Base-by-base conservation (phyloP, 2,329 filamentous ascomycete genomes). In the Hymenoscyphus salicellus region DNA sequence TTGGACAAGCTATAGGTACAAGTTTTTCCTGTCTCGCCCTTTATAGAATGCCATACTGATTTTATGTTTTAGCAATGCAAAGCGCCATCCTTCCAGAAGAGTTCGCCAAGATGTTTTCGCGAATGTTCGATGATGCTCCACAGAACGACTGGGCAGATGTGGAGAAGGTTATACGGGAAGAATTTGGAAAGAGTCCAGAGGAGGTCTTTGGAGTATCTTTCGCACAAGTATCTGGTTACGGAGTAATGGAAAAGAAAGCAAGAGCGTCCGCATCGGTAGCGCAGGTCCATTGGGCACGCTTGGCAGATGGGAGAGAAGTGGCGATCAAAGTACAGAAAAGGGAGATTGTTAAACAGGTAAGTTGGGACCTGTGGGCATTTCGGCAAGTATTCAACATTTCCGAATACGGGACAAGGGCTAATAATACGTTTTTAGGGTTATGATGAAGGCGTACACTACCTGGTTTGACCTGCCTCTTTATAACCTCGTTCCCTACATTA, bases 121-220 rank as follows among this genome's bases (percentile, higher is more conserved):
- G 90, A 73, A 97, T 99, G 92, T 99, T 98, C 76, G 95, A 98
- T 75, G 94, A 98, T 80, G 95, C 95, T 68, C 93, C 94, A 43
- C 93, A 97, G 81, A 95, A 96, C 75, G 83, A 84, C 52, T 98
- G 93, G 93, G 84, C 82, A 69, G 91, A 94, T 60, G 89, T 97
- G 1, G 89, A 96, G 79, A 85, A 83, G 74, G 93, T 98, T 14
- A 90, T 99, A 49, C 82, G 86, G 26, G 88, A 96, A 76, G 95
- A 98, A 72, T 98, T 97, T 81, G 89, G 86, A 76, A 55, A 28
- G 55, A 88, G 87, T 28, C 88, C 89, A 0, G 92, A 97, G 79
- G 93, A 97, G 70, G 92, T 97, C 0, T 98, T 98, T 77, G 93
- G 92, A 0, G 88, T 97, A 23, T 92, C 90, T 72, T 96, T 97